Percentiles rank a stretch among this genome's conserved stretches.
Conservation (phyloP, 495 filamentous ascomycete genomes). For the Neurospora sp. region DNA sequence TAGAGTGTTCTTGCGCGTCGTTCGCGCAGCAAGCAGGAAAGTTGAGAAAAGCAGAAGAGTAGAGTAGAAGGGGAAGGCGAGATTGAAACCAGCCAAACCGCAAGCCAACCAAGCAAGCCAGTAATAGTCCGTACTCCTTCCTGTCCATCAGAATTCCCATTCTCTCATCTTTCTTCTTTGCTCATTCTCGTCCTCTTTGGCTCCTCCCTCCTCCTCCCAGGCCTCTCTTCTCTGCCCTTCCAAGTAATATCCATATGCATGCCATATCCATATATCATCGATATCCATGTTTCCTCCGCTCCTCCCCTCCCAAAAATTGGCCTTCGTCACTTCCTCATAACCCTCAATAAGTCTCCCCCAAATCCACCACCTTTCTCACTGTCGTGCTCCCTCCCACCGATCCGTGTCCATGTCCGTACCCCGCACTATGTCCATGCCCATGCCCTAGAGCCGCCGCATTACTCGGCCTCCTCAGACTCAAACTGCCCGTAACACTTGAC, state of each 20-base stretch:
- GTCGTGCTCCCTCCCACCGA: neutral
- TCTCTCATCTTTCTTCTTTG: neutral
- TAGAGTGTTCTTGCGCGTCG: neutral
- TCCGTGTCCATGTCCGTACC: neutral
- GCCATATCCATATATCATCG: neutral
- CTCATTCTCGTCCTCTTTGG: neutral
- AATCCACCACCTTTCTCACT: slow-evolving; percentile 30
- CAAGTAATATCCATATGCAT: neutral
- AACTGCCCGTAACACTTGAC: slow-evolving; percentile 22
- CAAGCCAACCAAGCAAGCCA: neutral
- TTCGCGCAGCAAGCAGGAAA: neutral
- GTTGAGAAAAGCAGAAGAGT: neutral
- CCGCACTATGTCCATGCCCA: neutral
- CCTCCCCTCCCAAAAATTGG: neutral
- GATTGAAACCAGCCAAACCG: neutral
- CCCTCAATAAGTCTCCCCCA: slow-evolving; percentile 38
- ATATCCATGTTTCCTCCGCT: neutral
- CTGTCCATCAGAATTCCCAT: neutral
- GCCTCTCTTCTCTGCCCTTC: neutral
- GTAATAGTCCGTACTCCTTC: neutral
- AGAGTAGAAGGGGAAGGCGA: neutral
- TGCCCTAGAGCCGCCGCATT: neutral
- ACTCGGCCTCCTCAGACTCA: slow-evolving; percentile 25
- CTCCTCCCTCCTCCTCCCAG: neutral
- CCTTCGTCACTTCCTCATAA: neutral